Conservation (phyloP, 352 stramenopile genomes). For the Phytopythium helicoides region DNA sequence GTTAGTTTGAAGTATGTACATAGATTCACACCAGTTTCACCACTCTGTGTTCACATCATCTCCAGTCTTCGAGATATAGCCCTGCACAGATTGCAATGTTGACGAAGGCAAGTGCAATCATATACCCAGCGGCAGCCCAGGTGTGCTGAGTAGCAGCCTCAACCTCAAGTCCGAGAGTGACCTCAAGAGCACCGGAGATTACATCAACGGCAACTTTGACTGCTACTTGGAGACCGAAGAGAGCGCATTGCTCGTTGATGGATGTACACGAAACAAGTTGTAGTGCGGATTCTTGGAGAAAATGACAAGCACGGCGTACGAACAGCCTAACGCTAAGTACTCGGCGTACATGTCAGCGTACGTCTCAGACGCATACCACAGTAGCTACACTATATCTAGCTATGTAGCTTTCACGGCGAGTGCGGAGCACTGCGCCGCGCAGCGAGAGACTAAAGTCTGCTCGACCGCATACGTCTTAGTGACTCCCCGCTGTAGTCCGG, state of each 20-base stretch:
- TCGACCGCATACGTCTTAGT: too few species aligned
- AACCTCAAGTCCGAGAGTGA: neutral
- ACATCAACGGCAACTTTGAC: neutral
- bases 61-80: too few species aligned
- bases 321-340: slow-evolving; percentile 49
- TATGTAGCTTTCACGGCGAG: too few species aligned
- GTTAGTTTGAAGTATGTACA: too few species aligned
- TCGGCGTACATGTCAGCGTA: slow-evolving; percentile 52
- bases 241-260: neutral
- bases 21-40: too few species aligned
- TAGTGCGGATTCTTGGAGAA: neutral
- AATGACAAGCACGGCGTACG: slow-evolving; percentile 6
- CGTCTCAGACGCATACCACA: slow-evolving; percentile 35
- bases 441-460: too few species aligned
- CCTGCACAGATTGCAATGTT: neutral
- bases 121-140: neutral
- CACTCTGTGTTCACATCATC: too few species aligned
- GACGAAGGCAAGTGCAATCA: neutral
- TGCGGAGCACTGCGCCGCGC: too few species aligned
- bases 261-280: neutral
- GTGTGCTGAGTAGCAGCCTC: neutral
- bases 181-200: neutral
- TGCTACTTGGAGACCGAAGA: neutral
- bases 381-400: too few species aligned
- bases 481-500: too few species aligned